Percentiles rank a stretch among this genome's conserved stretches.
phyloP scores from a whole-genome alignment of 345 rosid genomes.

The Iberis pinnata region DNA sequence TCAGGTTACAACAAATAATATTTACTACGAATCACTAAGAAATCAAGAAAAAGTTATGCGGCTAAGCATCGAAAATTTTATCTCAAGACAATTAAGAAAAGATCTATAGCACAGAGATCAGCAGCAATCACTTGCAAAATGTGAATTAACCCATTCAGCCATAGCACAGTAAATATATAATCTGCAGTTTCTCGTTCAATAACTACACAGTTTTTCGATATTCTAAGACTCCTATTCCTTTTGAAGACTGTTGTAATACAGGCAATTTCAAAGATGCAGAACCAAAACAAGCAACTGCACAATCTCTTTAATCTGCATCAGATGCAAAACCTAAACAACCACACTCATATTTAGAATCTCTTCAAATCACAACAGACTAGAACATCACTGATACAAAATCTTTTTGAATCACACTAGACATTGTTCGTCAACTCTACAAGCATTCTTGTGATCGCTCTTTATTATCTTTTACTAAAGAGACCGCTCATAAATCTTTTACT shows the following conservation, averaged over 20 bases:
- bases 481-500: no score
- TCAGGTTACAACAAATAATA: not conserved
- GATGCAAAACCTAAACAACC: constrained; percentile 3
- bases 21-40: not conserved
- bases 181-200: not conserved
- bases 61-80: not conserved
- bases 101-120: constrained; percentile 1
- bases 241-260: not conserved
- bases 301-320: not conserved
- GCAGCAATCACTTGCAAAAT: no score
- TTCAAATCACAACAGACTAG: constrained; percentile 8
- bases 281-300: not conserved
- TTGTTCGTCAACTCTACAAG: not conserved
- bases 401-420: not conserved
- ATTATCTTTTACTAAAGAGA: no score
- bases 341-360: not conserved
- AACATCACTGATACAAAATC: not conserved
- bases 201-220: constrained; percentile 1
- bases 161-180: not conserved
- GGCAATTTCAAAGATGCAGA: not conserved
- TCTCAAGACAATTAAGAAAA: constrained; percentile 17
- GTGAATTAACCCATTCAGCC: no score
- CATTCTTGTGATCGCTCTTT: not conserved
- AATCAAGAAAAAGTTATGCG: not conserved
- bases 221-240: constrained; percentile 6